These are phyloP conservation scores for Talaromyces stipitatus DNA, from an alignment of 495 filamentous ascomycete genomes.

Conservation along the genomic window DNA sequence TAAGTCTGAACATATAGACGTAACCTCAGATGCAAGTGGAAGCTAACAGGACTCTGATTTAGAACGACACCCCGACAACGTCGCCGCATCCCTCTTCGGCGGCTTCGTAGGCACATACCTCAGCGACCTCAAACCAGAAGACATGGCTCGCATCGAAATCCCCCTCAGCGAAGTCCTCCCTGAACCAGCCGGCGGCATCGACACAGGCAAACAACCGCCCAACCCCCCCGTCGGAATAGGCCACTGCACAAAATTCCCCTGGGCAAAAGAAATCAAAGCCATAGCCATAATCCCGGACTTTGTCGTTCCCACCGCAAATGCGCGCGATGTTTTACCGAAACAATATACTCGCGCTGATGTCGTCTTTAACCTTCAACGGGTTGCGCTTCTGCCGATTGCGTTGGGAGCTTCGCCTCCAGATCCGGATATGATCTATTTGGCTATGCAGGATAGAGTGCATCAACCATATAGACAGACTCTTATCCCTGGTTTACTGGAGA, in stretches of 20 bases:
- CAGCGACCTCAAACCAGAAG: constrained; percentile 78
- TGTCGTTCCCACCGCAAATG: constrained; percentile 82
- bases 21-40: no score
- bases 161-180: constrained; percentile 92
- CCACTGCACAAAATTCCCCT: constrained; percentile 85
- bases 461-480: constrained; percentile 86
- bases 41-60: constrained; percentile 12
- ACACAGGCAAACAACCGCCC: constrained; percentile 76
- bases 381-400: constrained; percentile 78
- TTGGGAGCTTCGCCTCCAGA: constrained; percentile 85
- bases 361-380: constrained; percentile 90
- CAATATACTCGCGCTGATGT: constrained; percentile 71
- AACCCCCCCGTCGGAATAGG: constrained; percentile 86
- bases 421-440: constrained; percentile 84
- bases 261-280: constrained; percentile 89
- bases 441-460: constrained; percentile 97
- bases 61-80: constrained; percentile 95
- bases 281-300: constrained; percentile 93
- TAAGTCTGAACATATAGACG: no score
- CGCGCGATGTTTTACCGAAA: constrained; percentile 71
- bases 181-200: constrained; percentile 73
- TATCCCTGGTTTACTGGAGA: constrained; percentile 85
- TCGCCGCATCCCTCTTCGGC: constrained; percentile 88
- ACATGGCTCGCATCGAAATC: constrained; percentile 81
- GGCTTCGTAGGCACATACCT: constrained; percentile 97